Evolutionary conservation across 257 asterid genomes (phyloP), one percentile per base, ranked within the genome.

Genomic region (Lithospermum erythrorhizon): DNA sequence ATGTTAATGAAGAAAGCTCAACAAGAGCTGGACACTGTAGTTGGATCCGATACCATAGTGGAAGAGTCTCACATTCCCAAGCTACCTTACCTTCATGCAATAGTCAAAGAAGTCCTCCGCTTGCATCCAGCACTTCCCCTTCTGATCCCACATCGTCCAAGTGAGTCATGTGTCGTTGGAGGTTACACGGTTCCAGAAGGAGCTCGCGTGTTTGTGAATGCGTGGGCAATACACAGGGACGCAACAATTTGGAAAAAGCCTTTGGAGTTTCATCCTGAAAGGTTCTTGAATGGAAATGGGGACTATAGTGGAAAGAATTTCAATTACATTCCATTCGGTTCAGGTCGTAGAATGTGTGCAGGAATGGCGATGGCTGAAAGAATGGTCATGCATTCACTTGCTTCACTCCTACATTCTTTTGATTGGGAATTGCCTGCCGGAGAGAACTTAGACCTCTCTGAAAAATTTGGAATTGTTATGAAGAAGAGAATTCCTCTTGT

Each of bases 121-220:
- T 19, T 59, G 51, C 51, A 59, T 35, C 63, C 63, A 27, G 63
- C 51, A 16, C 21, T 29, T 15, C 63, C 63, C 29, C 63, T 59
- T 24, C 22, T 59, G 22, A 45, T 59, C 4, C 63, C 63, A 24
- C 63, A 59, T 19, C 35, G 63, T 21, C 63, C 63, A 18, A 59
- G 51, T 29, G 49, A 59, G 51, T 24, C 63, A 29, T 59, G 63
- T 45, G 20, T 35, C 8, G 51, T 59, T 27, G 63, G 51, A 59
- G 63, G 63, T 32, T 59, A 59, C 63, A 59, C 52, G 19, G 30
- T 59, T 16, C 63, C 63, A 30, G 19, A 29, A 59, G 63, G 63
- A 5, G 15, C 63, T 59, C 63, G 51, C 6, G 63, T 59, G 29
- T 59, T 59, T 45, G 24, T 59, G 16, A 59, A 59, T 24, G 63